phyloP scores from a whole-genome alignment of 1,284 basidiomycete genomes.

The Cryptococcus deneoformans region DNA sequence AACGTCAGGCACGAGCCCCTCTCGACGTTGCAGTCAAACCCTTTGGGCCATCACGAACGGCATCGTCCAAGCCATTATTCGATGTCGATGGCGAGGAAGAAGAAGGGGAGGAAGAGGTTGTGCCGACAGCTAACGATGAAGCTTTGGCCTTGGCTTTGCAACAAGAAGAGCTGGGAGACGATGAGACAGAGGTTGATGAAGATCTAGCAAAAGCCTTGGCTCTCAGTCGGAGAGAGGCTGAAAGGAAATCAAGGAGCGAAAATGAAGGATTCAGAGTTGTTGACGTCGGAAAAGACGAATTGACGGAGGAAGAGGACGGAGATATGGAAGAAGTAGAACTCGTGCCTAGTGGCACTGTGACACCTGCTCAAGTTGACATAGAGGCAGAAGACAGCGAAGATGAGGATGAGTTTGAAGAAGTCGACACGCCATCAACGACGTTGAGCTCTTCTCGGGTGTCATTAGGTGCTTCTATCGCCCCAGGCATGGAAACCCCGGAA shows the following conservation, averaged over 20 bases:
- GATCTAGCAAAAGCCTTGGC: conserved; percentile 37
- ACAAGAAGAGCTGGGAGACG: conserved; percentile 44
- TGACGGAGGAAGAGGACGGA: conserved; percentile 24
- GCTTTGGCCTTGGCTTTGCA: conserved; percentile 46
- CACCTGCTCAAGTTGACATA: neutral
- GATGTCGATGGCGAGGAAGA: conserved; percentile 52
- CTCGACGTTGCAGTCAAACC: conserved; percentile 33
- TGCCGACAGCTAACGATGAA: conserved; percentile 43
- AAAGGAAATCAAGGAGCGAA: conserved; percentile 7
- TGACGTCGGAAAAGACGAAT: neutral
- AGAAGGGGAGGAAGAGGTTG: conserved; percentile 19
- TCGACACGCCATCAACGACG: conserved; percentile 5
- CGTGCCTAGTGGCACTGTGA: conserved; percentile 4
- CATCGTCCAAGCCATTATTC: conserved; percentile 56
- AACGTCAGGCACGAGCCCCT: conserved; percentile 40
- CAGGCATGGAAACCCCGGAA: too few relatives aligned
- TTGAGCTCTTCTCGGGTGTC: neutral
- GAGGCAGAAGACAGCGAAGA: conserved; percentile 10
- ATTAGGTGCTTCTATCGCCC: too few relatives aligned
- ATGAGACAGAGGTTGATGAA: conserved; percentile 39
- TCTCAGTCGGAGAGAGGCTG: conserved; percentile 24
- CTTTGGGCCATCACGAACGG: conserved; percentile 30
- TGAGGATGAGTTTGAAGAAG: conserved; percentile 14
- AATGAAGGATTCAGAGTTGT: conserved; percentile 12
- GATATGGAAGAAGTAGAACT: conserved; percentile 29